phyloP scores from a whole-genome alignment of 352 stramenopile genomes.

The Phytophthora citricola region DNA sequence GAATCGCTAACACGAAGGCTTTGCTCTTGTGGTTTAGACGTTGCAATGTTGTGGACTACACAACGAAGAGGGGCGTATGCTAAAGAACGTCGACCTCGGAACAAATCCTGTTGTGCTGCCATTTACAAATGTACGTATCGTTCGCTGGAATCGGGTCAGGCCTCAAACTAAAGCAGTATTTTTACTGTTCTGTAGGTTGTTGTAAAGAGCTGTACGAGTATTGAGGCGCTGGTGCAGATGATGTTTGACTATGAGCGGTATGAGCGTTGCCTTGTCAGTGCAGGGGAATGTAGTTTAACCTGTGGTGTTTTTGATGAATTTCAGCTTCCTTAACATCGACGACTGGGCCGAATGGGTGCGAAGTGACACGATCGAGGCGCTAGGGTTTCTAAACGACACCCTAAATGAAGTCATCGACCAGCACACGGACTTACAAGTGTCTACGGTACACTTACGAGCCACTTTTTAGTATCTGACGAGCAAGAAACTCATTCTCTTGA shows the following conservation, averaged over 20 bases:
- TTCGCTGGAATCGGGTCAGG: background rate
- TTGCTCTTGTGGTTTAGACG: slow-evolving; percentile 30
- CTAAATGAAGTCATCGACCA: slow-evolving; percentile 83
- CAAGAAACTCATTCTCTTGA: background rate
- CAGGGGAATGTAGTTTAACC: slow-evolving; percentile 3
- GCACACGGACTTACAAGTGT: slow-evolving; percentile 74
- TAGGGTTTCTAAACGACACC: slow-evolving; percentile 72
- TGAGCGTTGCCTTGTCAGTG: background rate
- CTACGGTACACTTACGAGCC: slow-evolving; percentile 49
- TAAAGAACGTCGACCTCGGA: slow-evolving; percentile 63
- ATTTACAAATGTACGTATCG: slow-evolving; percentile 56
- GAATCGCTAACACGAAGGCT: background rate
- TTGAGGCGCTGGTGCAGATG: slow-evolving; percentile 69
- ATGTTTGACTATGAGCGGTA: slow-evolving; percentile 85
- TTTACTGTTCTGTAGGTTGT: slow-evolving; percentile 47
- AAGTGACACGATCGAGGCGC: slow-evolving; percentile 78
- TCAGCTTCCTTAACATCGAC: slow-evolving; percentile 77
- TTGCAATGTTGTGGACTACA: slow-evolving; percentile 62
- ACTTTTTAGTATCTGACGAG: background rate
- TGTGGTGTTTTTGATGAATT: background rate
- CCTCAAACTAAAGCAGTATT: background rate
- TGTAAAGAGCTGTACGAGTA: slow-evolving; percentile 62
- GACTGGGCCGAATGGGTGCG: slow-evolving; percentile 80
- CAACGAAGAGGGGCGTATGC: slow-evolving; percentile 57
- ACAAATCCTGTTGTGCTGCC: slow-evolving; percentile 60